Evolutionary conservation across 2,329 filamentous ascomycete species (phyloP).

Genomic region (Paraphaeosphaeria minitans): DNA sequence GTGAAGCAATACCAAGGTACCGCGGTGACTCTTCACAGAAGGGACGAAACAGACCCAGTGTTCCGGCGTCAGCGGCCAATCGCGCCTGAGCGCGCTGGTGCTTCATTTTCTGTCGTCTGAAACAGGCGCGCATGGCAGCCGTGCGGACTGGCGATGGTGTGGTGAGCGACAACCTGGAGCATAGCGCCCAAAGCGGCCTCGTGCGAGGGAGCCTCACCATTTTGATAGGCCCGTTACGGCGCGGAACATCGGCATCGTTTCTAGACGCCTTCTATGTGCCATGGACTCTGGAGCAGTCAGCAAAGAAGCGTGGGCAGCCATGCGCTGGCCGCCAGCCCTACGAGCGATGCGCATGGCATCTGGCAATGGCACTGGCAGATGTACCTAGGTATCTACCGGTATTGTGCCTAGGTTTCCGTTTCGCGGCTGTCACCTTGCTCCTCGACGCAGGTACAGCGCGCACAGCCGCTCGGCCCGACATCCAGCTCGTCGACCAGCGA

Average conservation of each 20-base stretch:
- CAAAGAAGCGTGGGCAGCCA: constrained; percentile 24
- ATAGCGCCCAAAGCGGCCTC: constrained; percentile 18
- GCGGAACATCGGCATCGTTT: constrained; percentile 20
- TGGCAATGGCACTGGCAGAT: no score
- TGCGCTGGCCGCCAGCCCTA: constrained; percentile 31
- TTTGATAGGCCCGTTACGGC: constrained; percentile 23
- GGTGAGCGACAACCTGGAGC: constrained; percentile 20
- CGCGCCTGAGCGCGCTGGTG: constrained; percentile 19
- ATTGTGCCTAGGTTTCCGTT: constrained; percentile 26
- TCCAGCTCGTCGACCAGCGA: constrained; percentile 19
- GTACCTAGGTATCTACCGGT: no score
- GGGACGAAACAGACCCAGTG: constrained; percentile 32
- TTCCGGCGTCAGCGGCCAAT: constrained; percentile 34
- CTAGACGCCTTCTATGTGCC: constrained; percentile 30
- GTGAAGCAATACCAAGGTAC: constrained; percentile 40
- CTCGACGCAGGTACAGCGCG: constrained; percentile 33
- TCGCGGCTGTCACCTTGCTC: constrained; percentile 19
- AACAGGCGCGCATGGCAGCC: constrained; percentile 27
- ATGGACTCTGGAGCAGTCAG: no score
- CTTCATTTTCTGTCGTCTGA: constrained; percentile 42
- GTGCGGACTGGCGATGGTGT: constrained; percentile 31
- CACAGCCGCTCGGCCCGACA: constrained; percentile 15
- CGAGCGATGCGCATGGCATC: constrained; percentile 13
- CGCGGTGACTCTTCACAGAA: constrained; percentile 38
- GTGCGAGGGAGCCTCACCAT: constrained; percentile 14